Conservation (phyloP, 2,329 filamentous ascomycete species). For the Diplodia intermedia region DNA sequence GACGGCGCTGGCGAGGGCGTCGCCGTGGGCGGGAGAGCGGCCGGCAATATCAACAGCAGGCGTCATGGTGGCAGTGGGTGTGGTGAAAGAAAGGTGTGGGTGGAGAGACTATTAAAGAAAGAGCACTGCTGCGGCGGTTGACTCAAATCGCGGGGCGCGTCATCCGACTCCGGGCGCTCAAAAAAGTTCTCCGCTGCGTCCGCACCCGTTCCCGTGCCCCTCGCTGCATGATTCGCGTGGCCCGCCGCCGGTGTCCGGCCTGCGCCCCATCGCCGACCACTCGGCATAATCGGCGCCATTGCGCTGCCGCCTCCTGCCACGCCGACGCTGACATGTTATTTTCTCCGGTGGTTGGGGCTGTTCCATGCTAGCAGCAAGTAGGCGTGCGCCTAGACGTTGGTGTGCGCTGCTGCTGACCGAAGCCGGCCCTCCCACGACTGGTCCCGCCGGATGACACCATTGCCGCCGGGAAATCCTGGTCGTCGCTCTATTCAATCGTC, state of each 20-base stretch:
- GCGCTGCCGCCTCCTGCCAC: neutral
- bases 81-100: neutral
- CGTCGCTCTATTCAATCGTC: neutral
- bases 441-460: constrained; percentile 11
- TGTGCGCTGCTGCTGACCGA: neutral
- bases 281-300: constrained; percentile 22
- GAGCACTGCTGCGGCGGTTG: constrained; percentile 12
- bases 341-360: constrained; percentile 5
- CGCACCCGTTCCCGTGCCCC: constrained; percentile 17
- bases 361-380: neutral
- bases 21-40: constrained; percentile 34
- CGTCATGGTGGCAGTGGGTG: constrained; percentile 40
- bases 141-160: constrained; percentile 20
- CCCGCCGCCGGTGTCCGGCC: constrained; percentile 23
- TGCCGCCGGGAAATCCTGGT: neutral
- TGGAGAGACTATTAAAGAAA: constrained; percentile 7
- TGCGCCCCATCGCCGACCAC: constrained; percentile 21
- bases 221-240: constrained; percentile 13
- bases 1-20: constrained; percentile 52
- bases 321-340: constrained; percentile 10
- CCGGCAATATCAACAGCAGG: constrained; percentile 48
- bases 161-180: constrained; percentile 8
- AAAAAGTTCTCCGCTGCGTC: constrained; percentile 23
- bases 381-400: neutral
- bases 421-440: neutral